Base-by-base conservation (phyloP, 2,329 filamentous ascomycete species). In the Alternaria brassicicola region DNA sequence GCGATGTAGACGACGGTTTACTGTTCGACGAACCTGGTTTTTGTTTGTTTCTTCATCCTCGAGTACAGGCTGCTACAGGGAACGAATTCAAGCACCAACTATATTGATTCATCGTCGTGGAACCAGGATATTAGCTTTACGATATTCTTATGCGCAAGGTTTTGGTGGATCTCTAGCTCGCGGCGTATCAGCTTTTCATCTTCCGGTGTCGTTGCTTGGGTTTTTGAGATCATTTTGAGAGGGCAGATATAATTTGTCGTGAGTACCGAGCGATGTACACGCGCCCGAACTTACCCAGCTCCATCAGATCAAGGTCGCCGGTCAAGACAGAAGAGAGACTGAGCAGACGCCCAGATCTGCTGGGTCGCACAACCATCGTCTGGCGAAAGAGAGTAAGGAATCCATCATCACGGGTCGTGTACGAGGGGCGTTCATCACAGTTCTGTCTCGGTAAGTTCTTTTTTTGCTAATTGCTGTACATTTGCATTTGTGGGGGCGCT, bases 121-220 rank as follows among this genome's bases (percentile, higher is more conserved):
- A 94, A 93, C 78, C 93, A 91, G 2, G 90, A 89, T 77, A 89
- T 93, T 42, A 93, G 82, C 68, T 90, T 86, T 58, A 94, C 82
- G 69, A 93, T 91, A 77, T 93, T 93, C 48, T 90, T 90, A 74
- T 94, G 91, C 46, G 90, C 86, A 62, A 94, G 83, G 76, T 94
- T 93, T 73, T 88, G 90, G 78, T 94, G 91, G 67, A 94, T 93
- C 78, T 94, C 91, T 59, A 94, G 91, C 77, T 94, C 91, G 68
- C 91, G 87, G 28, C 90, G 86, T 57, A 93, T 87, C 78, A 93
- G 90, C 79, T 90, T 92, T 79, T 93, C 90, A 30, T 93, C 90
- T 52, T 85, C 85, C 28, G 88, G 89, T 61, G 89, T 85, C 69
- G 90, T 86, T 61, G 93, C 80, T 77, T 93, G 89, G 59, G 84